Percentiles rank a stretch among this genome's conserved stretches.
phyloP scores from a whole-genome alignment of 192 early-diverging fungal species.

The Coemansia sp. region DNA sequence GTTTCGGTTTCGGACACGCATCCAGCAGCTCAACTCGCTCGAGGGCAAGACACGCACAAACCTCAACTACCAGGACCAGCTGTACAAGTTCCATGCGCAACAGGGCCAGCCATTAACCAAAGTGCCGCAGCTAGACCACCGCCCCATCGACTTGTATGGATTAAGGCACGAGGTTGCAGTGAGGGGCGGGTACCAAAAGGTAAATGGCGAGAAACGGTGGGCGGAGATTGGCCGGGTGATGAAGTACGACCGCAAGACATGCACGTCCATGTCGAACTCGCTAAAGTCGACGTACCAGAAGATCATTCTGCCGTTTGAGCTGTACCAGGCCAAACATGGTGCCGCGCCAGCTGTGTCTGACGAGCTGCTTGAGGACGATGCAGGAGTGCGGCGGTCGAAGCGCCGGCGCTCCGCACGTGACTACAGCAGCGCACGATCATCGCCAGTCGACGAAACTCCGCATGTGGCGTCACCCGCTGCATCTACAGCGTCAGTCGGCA shows the following conservation, averaged over 20 bases:
- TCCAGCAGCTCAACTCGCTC: slow-evolving; percentile 89
- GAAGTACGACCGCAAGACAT: slow-evolving; percentile 69
- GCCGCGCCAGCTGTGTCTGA: slow-evolving; percentile 4
- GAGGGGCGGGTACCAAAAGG: slow-evolving; percentile 73
- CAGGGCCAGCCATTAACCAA: slow-evolving; percentile 70
- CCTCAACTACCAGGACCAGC: slow-evolving; percentile 88
- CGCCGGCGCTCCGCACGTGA: slow-evolving; percentile 27
- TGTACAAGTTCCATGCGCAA: slow-evolving; percentile 85
- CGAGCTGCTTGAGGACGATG: slow-evolving; percentile 7
- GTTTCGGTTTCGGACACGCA: slow-evolving; percentile 87
- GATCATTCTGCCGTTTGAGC: slow-evolving; percentile 69
- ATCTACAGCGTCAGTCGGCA: slow-evolving; percentile 23
- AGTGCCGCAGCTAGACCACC: slow-evolving; percentile 82
- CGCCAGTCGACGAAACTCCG: neutral
- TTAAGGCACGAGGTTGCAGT: slow-evolving; percentile 79
- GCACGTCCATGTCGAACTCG: slow-evolving; percentile 74
- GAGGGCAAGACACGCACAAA: slow-evolving; percentile 84
- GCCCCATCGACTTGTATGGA: slow-evolving; percentile 80
- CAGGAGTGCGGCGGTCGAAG: slow-evolving; percentile 36
- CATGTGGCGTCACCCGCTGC: slow-evolving; percentile 25
- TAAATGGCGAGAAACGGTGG: slow-evolving; percentile 78
- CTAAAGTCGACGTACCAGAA: slow-evolving; percentile 68
- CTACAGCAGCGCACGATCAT: neutral
- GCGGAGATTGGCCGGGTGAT: slow-evolving; percentile 77
- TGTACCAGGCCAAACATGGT: slow-evolving; percentile 59